A percentile compares a stretch with the other conserved stretches of the same genome.
Conservation (phyloP, 805 yeast species). For the Yamadazyma philogaea region DNA sequence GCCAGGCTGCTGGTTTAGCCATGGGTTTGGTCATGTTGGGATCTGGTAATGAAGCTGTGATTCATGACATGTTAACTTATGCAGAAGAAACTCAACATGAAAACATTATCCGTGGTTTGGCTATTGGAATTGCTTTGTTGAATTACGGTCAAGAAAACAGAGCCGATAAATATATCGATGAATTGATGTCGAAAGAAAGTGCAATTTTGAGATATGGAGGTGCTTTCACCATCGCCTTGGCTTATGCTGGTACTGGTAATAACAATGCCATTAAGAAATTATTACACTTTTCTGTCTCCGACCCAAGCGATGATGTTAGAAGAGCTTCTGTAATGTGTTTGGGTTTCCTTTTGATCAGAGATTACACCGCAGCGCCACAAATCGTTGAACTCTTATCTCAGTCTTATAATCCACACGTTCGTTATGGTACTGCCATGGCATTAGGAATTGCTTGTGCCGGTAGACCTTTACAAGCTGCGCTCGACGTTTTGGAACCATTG, state of each 20-base stretch:
- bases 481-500: slow-evolving; percentile 89
- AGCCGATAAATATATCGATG: slow-evolving; percentile 67
- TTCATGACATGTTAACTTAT: slow-evolving; percentile 79
- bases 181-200: slow-evolving; percentile 69
- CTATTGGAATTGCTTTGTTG: slow-evolving; percentile 83
- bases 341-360: slow-evolving; percentile 88
- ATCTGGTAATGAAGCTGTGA: slow-evolving; percentile 66
- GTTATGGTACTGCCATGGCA: slow-evolving; percentile 97
- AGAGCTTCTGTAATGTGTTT: slow-evolving; percentile 91
- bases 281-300: slow-evolving; percentile 92
- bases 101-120: slow-evolving; percentile 88
- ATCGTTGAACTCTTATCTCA: slow-evolving; percentile 90
- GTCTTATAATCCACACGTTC: slow-evolving; percentile 95
- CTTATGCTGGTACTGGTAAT: slow-evolving; percentile 95
- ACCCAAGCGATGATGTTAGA: slow-evolving; percentile 93
- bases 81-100: slow-evolving; percentile 97
- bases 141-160: slow-evolving; percentile 82
- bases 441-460: slow-evolving; percentile 98
- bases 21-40: slow-evolving; percentile 97
- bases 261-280: slow-evolving; percentile 81
- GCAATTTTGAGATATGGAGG: slow-evolving; percentile 93
- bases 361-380: slow-evolving; percentile 90
- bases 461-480: slow-evolving; percentile 79
- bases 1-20: slow-evolving; percentile 94
- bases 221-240: slow-evolving; percentile 88